Evolutionary conservation across 345 rosid species (phyloP).

Genomic region (Euphorbia lathyris): DNA sequence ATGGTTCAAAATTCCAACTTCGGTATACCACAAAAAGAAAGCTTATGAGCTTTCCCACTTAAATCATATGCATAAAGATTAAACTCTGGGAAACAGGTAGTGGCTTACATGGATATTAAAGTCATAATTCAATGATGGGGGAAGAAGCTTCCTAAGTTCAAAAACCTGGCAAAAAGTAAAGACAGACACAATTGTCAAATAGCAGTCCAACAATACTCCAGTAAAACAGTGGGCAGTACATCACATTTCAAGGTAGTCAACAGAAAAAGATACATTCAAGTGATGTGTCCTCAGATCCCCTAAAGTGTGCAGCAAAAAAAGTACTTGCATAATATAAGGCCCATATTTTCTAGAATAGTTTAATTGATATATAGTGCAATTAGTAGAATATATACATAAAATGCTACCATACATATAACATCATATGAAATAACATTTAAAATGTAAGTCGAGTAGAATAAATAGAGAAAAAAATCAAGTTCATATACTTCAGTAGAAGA

Average conservation of each 20-base stretch:
- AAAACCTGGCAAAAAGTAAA: slow-evolving; percentile 52
- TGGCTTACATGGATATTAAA: slow-evolving; percentile 85
- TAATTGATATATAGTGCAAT: too few relatives aligned
- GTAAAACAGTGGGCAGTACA: slow-evolving; percentile 5
- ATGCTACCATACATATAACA: not conserved
- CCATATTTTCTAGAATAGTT: not conserved
- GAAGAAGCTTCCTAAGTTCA: slow-evolving; percentile 88
- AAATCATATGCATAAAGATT: not conserved
- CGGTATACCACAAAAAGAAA: not conserved
- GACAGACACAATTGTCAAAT: not conserved
- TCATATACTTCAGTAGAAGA: not conserved
- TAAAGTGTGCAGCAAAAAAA: not conserved
- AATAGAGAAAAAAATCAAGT: not conserved
- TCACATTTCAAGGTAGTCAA: not conserved
- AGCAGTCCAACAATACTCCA: not conserved
- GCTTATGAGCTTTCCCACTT: not conserved
- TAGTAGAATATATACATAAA: not conserved
- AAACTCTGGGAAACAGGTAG: slow-evolving; percentile 6
- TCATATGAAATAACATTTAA: not conserved
- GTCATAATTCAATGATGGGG: slow-evolving; percentile 60
- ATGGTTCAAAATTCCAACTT: not conserved
- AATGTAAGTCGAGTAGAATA: not conserved
- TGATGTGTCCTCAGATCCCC: not conserved
- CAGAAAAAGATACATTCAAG: not conserved
- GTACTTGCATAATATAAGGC: not conserved